Evolutionary conservation across 352 stramenopile species (phyloP).

Genomic region (Pythium coloratum): DNA sequence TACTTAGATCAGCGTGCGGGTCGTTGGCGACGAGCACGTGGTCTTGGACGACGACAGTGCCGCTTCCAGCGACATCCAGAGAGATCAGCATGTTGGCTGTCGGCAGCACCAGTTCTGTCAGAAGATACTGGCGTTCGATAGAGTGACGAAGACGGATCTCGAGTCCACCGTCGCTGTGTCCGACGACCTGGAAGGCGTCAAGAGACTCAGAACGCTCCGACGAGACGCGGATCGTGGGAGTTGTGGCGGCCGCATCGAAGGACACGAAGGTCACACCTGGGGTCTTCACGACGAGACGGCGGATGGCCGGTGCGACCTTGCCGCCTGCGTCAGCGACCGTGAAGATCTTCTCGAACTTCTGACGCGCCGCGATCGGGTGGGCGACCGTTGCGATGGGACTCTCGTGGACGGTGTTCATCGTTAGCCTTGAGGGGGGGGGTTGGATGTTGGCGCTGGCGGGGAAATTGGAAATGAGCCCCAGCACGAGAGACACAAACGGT

Average conservation of each 20-base stretch:
- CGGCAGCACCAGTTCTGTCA: constrained; percentile 33
- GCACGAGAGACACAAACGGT: too few relatives aligned
- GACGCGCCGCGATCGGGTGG: constrained; percentile 17
- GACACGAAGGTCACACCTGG: constrained; percentile 33
- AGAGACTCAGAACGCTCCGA: constrained; percentile 17
- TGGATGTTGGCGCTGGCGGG: constrained; percentile 13
- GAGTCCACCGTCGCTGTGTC: constrained; percentile 11
- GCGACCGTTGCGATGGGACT: too few relatives aligned
- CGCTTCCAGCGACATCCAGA: constrained; percentile 7
- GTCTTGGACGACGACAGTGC: constrained; percentile 31
- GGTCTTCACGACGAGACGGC: constrained; percentile 21
- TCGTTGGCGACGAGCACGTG: constrained; percentile 27
- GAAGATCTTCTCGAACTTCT: constrained; percentile 20
- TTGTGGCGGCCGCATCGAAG: constrained; percentile 19
- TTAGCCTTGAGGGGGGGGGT: too few relatives aligned
- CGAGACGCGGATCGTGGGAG: constrained; percentile 28
- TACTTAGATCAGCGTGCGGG: constrained; percentile 12
- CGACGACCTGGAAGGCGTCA: constrained; percentile 20
- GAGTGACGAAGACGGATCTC: constrained; percentile 14
- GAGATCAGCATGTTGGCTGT: constrained; percentile 15
- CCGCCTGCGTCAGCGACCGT: constrained; percentile 5
- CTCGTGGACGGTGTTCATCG: too few relatives aligned
- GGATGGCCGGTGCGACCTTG: constrained; percentile 4
- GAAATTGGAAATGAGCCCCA: constrained; percentile 9
- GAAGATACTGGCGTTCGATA: constrained; percentile 21